A percentile compares a stretch with the other conserved stretches of the same genome.
These are phyloP conservation scores for Mortierella sp. DNA, from an alignment of 371 early-diverging fungal species.

Conservation along the genomic window DNA sequence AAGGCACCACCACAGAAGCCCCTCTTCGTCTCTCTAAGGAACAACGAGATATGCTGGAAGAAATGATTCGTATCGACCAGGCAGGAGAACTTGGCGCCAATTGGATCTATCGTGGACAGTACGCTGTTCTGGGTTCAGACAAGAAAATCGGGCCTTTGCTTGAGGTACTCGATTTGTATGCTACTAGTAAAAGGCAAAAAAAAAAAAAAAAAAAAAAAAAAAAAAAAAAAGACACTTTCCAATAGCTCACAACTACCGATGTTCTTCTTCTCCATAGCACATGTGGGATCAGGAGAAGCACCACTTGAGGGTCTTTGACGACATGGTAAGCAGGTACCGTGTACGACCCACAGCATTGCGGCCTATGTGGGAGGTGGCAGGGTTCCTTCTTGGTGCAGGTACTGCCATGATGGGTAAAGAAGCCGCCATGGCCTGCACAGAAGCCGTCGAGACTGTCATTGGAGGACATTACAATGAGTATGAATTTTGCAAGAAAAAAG, in stretches of 20 bases:
- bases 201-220: too few species aligned
- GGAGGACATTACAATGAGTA: conserved; percentile 97
- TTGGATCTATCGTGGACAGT: conserved; percentile 94
- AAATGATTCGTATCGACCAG: conserved; percentile 94
- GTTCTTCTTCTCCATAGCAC: conserved; percentile 59
- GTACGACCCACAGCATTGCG: conserved; percentile 88
- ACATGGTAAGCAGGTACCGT: conserved; percentile 75
- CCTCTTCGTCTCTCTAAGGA: conserved; percentile 47
- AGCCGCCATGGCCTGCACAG: conserved; percentile 98
- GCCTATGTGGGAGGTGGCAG: conserved; percentile 90
- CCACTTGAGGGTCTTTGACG: conserved; percentile 84
- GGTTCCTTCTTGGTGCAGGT: conserved; percentile 87
- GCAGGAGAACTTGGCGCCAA: conserved; percentile 98
- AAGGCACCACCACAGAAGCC: conserved; percentile 10
- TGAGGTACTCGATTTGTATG: too few species aligned
- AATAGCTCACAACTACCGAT: neutral
- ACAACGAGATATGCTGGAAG: conserved; percentile 46
- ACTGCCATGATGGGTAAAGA: conserved; percentile 93
- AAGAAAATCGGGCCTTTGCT: conserved; percentile 76
- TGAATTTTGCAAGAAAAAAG: conserved; percentile 7
- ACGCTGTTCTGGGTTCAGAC: conserved; percentile 83
- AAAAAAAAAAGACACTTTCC: neutral
- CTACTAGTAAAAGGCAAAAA: too few species aligned
- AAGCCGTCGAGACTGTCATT: conserved; percentile 97
- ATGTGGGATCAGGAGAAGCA: conserved; percentile 96